A percentile compares a stretch with the other conserved stretches of the same genome.
Evolutionary conservation across 352 stramenopile genomes (phyloP).

Genomic region (Achlya hypogyna): DNA sequence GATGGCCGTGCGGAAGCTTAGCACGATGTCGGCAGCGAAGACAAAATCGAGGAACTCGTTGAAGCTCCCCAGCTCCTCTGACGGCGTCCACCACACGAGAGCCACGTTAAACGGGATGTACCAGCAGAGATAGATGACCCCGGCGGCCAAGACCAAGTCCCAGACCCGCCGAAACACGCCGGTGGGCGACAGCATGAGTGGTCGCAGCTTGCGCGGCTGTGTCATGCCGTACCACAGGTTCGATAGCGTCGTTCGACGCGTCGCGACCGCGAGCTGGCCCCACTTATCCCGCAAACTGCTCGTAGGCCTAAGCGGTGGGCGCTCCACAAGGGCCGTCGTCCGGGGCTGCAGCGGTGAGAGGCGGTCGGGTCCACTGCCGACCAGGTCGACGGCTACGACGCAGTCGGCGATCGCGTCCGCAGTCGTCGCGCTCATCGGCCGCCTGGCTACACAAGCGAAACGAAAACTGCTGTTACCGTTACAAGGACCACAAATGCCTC

Average conservation of each 20-base stretch:
- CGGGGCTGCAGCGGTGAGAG: too few relatives aligned
- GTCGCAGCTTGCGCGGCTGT: not conserved
- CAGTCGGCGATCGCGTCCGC: not conserved
- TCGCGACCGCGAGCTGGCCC: not conserved
- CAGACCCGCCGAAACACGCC: conserved; percentile 19
- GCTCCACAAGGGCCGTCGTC: too few relatives aligned
- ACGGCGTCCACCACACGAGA: conserved; percentile 18
- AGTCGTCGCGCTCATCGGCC: too few relatives aligned
- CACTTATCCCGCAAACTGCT: not conserved
- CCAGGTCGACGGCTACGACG: not conserved
- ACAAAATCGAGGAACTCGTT: conserved; percentile 20
- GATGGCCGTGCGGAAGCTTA: conserved; percentile 70
- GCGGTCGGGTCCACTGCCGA: too few relatives aligned
- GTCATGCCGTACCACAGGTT: not conserved
- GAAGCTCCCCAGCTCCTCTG: not conserved
- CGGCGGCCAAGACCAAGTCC: conserved; percentile 18
- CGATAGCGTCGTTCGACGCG: not conserved
- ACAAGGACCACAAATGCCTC: too few relatives aligned
- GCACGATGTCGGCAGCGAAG: conserved; percentile 44
- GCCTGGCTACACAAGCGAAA: too few relatives aligned
- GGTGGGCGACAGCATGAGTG: conserved; percentile 17
- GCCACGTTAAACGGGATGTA: conserved; percentile 19
- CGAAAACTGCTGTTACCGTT: too few relatives aligned
- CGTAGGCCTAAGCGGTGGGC: too few relatives aligned
- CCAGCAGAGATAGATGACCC: conserved; percentile 22